Evolutionary conservation across 805 yeast genomes (phyloP).

Genomic region (Yarrowia keelungensis): DNA sequence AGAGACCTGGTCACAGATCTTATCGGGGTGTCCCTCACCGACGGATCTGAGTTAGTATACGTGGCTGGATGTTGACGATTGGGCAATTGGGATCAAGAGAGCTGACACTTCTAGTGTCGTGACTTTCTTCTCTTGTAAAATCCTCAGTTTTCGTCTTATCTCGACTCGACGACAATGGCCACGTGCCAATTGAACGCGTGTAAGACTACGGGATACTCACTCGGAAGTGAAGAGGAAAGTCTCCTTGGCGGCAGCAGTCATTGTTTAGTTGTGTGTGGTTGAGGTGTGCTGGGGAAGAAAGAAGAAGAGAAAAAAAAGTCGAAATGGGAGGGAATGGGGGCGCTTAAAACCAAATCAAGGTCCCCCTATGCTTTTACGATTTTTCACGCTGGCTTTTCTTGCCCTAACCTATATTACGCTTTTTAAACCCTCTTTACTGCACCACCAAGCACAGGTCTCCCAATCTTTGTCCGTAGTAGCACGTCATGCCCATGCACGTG

Average conservation of each 20-base stretch:
- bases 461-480: conserved; percentile 27
- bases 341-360: conserved; percentile 38
- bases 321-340: conserved; percentile 26
- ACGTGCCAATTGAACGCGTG: background rate
- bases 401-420: conserved; percentile 36
- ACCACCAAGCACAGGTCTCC: conserved; percentile 23
- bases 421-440: conserved; percentile 27
- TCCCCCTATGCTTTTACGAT: conserved; percentile 24
- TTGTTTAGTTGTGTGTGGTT: conserved; percentile 39
- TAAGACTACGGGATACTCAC: conserved; percentile 45
- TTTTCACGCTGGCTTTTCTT: conserved; percentile 38
- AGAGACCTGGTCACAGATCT: conserved; percentile 93
- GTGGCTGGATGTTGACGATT: no score
- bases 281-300: conserved; percentile 39
- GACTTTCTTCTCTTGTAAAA: no score
- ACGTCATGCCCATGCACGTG: conserved; percentile 38
- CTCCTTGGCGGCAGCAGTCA: conserved; percentile 49
- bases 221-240: conserved; percentile 71
- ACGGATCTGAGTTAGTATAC: conserved; percentile 52
- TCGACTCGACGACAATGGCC: background rate
- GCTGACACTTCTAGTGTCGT: no score
- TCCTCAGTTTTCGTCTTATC: background rate
- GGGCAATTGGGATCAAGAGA: no score
- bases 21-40: conserved; percentile 68
- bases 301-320: conserved; percentile 16